Evolutionary conservation across 2,329 filamentous ascomycete genomes (phyloP), one percentile per base, ranked within the genome.

Genomic region (Clonostachys rosea): DNA sequence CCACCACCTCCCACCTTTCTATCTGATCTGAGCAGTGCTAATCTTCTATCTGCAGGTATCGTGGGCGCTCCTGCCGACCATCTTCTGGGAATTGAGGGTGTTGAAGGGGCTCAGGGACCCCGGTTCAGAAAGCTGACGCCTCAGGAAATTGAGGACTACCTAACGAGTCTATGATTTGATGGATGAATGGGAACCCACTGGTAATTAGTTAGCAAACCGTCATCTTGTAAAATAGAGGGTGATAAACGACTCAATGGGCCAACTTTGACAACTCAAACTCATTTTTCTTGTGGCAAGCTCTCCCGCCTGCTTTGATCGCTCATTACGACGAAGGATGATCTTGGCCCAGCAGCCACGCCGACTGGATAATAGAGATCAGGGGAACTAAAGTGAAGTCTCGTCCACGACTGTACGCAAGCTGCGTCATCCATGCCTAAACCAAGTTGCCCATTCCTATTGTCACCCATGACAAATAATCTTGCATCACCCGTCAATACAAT

Each of bases 91-190:
- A 88, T 91, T 52, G 91, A 95, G 68, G 91, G 91, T 51, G 89
- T 95, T 11, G 87, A 92, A 61, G 89, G 88, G 52, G 88, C 89
- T 17, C 81, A 84, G 56, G 91, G 91, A 41, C 91, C 91, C 49
- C 82, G 91, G 53, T 96, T 96, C 82, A 82, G 91, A 70, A 95
- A 96, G 80, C 75, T 99, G 70, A 96, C 83, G 61, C 91, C 95
- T 62, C 90, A 96, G 73, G 94, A 99, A 75, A 97, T 99, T 64
- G 94, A 99, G 77, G 94, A 99, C 70, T 99, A 99, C 75, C 76
- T 99, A 70, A 97, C 94, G 69, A 97, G 96, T 81, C 83, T 99
- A 81, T 97, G 80, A 84, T 64, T 48, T 52, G 54, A 43, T 53
- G 52, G 50, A 43, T 50, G 50, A 49, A 51, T 49, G 54, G 55